Base-by-base conservation (phyloP, 148 eudicot genomes). In the Heliosperma pusillum region DNA sequence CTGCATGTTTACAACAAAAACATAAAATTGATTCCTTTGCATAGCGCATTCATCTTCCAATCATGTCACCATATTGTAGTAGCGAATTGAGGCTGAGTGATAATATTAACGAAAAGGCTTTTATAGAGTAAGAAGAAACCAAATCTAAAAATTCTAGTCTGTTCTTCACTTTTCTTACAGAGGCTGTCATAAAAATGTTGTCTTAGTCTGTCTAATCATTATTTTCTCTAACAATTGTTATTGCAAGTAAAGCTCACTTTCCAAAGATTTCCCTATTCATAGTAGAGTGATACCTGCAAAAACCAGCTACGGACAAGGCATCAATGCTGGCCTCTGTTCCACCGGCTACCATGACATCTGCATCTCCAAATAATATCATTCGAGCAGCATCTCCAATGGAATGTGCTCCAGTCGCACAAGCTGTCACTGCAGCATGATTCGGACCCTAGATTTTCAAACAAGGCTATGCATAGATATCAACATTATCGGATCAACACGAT, bases 381-480 rank as follows among this genome's bases (percentile, higher is more conserved):
- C 94, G 87, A 25, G 97, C 86, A 86, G 98, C 97, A 87, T 95
- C 98, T 68, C 98, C 98, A 77, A 95, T 88, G 25, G 92, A 92
- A 87, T 95, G 93, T 59, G 93, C 97, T 79, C 98, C 98, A 61
- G 98, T 95, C 65, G 98, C 98, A 86, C 98, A 95, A 77, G 97
- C 98, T 70, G 98, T 95, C 80, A 89, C 96, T 87, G 97, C 97
- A 88, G 98, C 97, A 85, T 92, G 98, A 88, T 95, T 95, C 77
- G 98, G 98, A 80, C 98, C 98, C 98, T 94, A 88, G 68, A 87
- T 80, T 88, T 89, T 83, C 88, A 84, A 86, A 79, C 74, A 85
- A 83, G 70, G 82, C 87, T 91, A 83, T 58, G 66, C 72, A 77
- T 79, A 76, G 76, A 80, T 80, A 77, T 56, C 53, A 63, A 22